Conservation (phyloP, 345 rosid genomes). For the Litchi chinensis region DNA sequence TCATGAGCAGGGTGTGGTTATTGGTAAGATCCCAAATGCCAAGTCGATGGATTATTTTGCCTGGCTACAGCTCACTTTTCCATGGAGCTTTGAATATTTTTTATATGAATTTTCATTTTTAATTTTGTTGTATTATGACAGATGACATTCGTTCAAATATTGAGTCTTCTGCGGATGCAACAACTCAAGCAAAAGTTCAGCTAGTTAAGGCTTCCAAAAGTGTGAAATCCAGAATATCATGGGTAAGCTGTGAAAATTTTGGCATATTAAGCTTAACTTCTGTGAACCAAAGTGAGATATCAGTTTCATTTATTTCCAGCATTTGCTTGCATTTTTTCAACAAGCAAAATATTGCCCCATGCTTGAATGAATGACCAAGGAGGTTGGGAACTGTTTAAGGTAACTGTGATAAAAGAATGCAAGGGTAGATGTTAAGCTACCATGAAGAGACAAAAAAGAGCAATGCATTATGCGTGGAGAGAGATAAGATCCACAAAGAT, state of each 20-base stretch:
- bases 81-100: background rate
- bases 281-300: background rate
- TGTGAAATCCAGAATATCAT: constrained; percentile 56
- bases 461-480: background rate
- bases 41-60: constrained; percentile 2
- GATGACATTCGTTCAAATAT: constrained; percentile 67
- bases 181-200: constrained; percentile 55
- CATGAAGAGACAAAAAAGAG: background rate
- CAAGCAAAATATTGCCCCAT: background rate
- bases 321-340: background rate
- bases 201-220: constrained; percentile 58
- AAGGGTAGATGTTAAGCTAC: background rate
- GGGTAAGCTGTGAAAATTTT: constrained; percentile 42
- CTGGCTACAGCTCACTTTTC: constrained; percentile 5
- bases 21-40: constrained; percentile 45
- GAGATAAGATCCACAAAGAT: background rate
- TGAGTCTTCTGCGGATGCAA: constrained; percentile 49
- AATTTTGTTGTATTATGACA: constrained; percentile 21
- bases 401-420: background rate
- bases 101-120: constrained; percentile 7
- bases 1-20: constrained; percentile 67
- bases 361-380: background rate
- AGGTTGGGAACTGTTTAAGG: background rate
- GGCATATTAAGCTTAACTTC: background rate
- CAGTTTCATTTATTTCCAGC: background rate